Evolutionary conservation across 169 alveolate species (phyloP).

Genomic region (Eimeria sp.): DNA sequence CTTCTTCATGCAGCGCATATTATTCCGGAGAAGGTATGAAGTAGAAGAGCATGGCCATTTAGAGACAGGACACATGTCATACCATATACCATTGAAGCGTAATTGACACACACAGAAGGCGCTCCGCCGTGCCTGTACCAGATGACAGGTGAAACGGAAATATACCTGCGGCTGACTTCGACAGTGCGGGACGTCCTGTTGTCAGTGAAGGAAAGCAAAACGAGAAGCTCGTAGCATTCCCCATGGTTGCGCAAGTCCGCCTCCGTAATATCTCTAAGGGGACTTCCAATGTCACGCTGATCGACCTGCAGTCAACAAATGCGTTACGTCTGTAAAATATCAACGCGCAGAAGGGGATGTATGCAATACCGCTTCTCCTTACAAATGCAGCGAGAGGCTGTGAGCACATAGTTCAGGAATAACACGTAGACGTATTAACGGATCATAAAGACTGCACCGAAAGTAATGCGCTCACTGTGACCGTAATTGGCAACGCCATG

Average conservation of each 20-base stretch:
- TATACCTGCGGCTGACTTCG: conserved; percentile 85
- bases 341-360: neutral
- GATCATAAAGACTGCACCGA: neutral
- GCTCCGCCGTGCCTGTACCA: neutral
- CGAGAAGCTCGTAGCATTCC: conserved; percentile 84
- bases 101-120: neutral
- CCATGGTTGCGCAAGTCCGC: conserved; percentile 84
- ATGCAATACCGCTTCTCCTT: neutral
- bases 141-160: neutral
- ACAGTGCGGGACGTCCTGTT: conserved; percentile 86
- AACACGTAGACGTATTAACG: neutral
- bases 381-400: neutral
- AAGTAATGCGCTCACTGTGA: conserved; percentile 73
- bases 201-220: conserved; percentile 84
- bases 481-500: conserved; percentile 86
- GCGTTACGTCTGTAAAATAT: neutral
- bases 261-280: conserved; percentile 83
- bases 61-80: neutral
- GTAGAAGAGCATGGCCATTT: neutral
- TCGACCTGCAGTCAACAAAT: conserved; percentile 61
- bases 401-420: neutral
- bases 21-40: neutral
- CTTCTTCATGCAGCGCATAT: neutral
- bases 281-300: conserved; percentile 80
- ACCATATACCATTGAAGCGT: neutral